A percentile compares a stretch with the other conserved stretches of the same genome.
Evolutionary conservation across 345 rosid species (phyloP).

Genomic region (Firmiana major): DNA sequence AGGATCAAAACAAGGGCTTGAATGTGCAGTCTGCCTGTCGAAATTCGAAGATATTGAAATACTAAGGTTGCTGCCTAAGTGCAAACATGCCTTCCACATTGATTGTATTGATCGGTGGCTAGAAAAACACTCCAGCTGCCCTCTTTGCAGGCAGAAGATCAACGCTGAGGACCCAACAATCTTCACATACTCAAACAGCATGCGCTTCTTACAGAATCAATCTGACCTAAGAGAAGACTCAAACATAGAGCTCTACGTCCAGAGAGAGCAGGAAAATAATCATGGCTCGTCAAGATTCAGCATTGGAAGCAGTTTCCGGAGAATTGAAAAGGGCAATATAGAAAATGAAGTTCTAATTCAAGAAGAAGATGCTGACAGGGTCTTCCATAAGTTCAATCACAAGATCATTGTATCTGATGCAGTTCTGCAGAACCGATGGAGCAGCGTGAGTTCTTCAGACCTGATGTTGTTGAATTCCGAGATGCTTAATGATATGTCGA

Average conservation of each 20-base stretch:
- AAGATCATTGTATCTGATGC: conserved; percentile 67
- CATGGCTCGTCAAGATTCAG: conserved; percentile 63
- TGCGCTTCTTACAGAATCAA: conserved; percentile 42
- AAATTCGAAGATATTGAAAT: conserved; percentile 78
- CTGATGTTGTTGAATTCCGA: conserved; percentile 68
- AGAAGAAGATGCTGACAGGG: conserved; percentile 23
- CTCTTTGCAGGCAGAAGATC: conserved; percentile 67
- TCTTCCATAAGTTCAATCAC: conserved; percentile 63
- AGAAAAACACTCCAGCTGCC: conserved; percentile 84
- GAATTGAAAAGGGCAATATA: conserved; percentile 27
- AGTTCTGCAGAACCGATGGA: conserved; percentile 77
- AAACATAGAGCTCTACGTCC: conserved; percentile 55
- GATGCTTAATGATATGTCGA: conserved; percentile 52
- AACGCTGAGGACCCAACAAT: conserved; percentile 45
- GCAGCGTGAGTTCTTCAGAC: conserved; percentile 80
- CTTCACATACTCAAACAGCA: conserved; percentile 52
- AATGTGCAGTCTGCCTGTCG: conserved; percentile 86
- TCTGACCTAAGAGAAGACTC: conserved; percentile 48
- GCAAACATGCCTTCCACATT: conserved; percentile 86
- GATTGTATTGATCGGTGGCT: conserved; percentile 89
- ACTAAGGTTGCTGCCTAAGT: conserved; percentile 68
- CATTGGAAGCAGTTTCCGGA: conserved; percentile 72
- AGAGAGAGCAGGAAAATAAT: conserved; percentile 50
- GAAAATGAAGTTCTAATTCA: conserved; percentile 25
- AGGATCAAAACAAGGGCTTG: conserved; percentile 77